Evolutionary conservation across 139 green algal genomes (phyloP).

Genomic region (Chlamydomonas sp.): DNA sequence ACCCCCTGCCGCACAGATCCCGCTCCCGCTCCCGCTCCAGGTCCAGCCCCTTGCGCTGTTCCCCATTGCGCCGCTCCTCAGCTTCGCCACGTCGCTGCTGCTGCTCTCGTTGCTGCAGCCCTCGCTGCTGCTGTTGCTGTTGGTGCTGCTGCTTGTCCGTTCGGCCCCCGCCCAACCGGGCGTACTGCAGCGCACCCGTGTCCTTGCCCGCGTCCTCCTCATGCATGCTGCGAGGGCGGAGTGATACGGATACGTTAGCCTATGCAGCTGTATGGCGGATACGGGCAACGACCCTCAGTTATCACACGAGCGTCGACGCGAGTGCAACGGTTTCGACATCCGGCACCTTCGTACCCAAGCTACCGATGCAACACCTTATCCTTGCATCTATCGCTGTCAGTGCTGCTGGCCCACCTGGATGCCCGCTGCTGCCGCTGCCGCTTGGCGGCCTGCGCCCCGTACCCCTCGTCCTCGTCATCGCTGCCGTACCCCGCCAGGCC

Average conservation of each 20-base stretch:
- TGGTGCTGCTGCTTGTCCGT: neutral
- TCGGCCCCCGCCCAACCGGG: no score
- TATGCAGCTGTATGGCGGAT: no score
- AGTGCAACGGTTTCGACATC: no score
- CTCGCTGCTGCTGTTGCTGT: neutral
- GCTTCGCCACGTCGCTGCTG: neutral
- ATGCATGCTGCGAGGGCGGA: neutral
- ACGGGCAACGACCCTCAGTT: no score
- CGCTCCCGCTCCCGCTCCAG: neutral
- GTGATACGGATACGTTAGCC: neutral
- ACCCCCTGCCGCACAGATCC: neutral
- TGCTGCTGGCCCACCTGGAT: neutral
- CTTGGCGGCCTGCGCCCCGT: neutral
- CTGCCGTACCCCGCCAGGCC: neutral
- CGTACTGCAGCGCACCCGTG: no score
- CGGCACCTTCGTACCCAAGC: no score
- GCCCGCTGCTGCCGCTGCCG: conserved; percentile 5
- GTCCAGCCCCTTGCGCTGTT: neutral
- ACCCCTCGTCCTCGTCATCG: neutral
- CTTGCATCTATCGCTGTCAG: no score
- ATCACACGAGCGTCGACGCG: no score
- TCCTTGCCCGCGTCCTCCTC: conserved; percentile 9
- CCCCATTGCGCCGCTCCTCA: neutral
- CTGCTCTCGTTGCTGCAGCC: neutral
- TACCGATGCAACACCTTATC: no score